Evolutionary conservation across 257 asterid species (phyloP).

Genomic region (Catharanthus roseus): DNA sequence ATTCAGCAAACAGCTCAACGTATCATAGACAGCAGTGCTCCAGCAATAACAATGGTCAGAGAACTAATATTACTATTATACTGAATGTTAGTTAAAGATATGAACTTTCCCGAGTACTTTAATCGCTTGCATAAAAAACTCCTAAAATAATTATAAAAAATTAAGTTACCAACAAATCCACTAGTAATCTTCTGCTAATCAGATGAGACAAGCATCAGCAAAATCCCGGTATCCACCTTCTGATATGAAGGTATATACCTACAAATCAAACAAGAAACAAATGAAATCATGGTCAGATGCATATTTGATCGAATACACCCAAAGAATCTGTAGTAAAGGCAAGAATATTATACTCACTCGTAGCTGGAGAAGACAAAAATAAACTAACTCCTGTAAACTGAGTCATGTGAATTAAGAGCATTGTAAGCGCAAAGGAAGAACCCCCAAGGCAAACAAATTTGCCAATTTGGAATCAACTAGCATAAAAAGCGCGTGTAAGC

Average conservation of each 20-base stretch:
- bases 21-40: background rate
- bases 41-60: background rate
- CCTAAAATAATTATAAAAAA: background rate
- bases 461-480: background rate
- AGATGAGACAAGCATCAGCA: background rate
- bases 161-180: background rate
- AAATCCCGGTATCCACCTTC: background rate
- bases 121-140: no score
- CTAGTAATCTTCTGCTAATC: background rate
- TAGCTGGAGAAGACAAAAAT: background rate
- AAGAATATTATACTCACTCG: background rate
- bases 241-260: background rate
- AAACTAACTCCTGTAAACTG: background rate
- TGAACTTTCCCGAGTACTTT: no score
- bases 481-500: background rate
- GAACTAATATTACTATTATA: no score
- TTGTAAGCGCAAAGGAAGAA: background rate
- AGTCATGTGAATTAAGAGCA: no score
- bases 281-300: background rate
- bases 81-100: no score
- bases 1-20: background rate
- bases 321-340: background rate
- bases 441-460: background rate
- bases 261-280: background rate
- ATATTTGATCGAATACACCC: no score